Base-by-base conservation (phyloP, 2,329 filamentous ascomycete genomes). In the Talaromyces marneffei region DNA sequence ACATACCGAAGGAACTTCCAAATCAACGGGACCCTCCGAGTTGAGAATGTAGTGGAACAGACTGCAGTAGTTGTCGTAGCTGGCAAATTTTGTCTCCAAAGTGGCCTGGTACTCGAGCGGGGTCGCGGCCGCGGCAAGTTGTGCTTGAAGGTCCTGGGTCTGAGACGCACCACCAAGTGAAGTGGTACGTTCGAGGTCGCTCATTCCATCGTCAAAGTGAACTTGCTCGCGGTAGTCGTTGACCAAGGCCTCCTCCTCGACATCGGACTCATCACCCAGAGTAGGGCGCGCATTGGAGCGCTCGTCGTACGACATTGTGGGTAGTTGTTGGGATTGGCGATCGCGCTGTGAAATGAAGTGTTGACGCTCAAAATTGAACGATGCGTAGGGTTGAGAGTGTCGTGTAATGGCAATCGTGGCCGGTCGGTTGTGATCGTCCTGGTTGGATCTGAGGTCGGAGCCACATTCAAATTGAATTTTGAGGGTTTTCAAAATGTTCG, bases 51-150 rank as follows among this genome's bases (percentile, higher is more conserved):
- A 97, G 82, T 99, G 94, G 83, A 99, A 99, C 70, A 99, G 83
- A 79, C 91, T 96, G 87, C 94, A 99, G 85, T 99, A 99, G 76
- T 91, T 91, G 81, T 99, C 94, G 83, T 99, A 99, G 82, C 92
- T 97, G 77, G 91, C 88, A 81, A 97, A 97, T 82, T 97, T 97
- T 77, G 91, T 90, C 79, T 97, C 94, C 61, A 99, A 85, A 35
- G 92, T 91, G 53, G 94, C 94, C 73, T 94, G 92, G 78, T 96
- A 97, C 76, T 99, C 94, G 68, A 99, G 84, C 57, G 94, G 94
- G 72, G 94, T 93, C 66, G 94, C 94, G 63, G 94, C 94, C 67
- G 92, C 91, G 66, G 88, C 88, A 66, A 99, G 84, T 76, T 94
- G 90, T 65, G 91, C 89, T 80, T 97, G 92, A 71, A 99, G 91